Percentiles rank a stretch among this genome's conserved stretches.
Evolutionary conservation across 1,139 yeast genomes (phyloP).

Genomic region (Geotrichum reessii): DNA sequence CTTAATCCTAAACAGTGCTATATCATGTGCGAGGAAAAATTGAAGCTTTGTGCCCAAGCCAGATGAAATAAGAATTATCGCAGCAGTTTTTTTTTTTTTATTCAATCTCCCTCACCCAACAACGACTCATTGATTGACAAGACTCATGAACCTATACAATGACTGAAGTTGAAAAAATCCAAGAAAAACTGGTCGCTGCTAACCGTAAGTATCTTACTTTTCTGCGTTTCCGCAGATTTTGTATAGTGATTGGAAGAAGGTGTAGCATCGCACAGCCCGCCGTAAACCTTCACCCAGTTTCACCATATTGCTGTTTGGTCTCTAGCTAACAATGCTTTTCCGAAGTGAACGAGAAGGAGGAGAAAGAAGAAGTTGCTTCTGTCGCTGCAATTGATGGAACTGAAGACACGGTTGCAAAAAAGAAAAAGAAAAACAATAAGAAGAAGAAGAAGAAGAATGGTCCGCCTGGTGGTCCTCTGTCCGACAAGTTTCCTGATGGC

Average conservation of each 20-base stretch:
- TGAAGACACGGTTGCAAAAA: conserved; percentile 4
- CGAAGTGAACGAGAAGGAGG: not conserved
- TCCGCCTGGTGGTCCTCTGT: conserved; percentile 18
- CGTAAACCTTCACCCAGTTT: not conserved
- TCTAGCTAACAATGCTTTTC: not conserved
- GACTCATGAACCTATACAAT: not conserved
- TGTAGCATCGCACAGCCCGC: not conserved
- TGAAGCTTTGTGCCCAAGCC: not conserved
- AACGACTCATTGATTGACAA: not conserved
- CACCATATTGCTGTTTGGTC: not conserved
- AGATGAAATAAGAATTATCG: not conserved
- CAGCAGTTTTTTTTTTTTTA: not conserved
- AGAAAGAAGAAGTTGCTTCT: not conserved
- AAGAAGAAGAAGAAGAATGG: conserved; percentile 18
- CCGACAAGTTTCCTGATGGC: conserved; percentile 15
- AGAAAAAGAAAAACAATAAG: conserved; percentile 15
- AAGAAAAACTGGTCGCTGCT: not conserved
- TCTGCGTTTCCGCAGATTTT: too few relatives aligned
- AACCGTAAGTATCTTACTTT: not conserved
- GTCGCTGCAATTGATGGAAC: not conserved
- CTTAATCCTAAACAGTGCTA: not conserved
- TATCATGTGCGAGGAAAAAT: not conserved
- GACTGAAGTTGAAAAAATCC: not conserved
- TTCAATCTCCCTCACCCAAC: not conserved
- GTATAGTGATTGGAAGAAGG: not conserved